These are phyloP conservation scores for Phytopythium cucurbitacearum DNA, from an alignment of 352 stramenopile genomes.

Conservation along the genomic window DNA sequence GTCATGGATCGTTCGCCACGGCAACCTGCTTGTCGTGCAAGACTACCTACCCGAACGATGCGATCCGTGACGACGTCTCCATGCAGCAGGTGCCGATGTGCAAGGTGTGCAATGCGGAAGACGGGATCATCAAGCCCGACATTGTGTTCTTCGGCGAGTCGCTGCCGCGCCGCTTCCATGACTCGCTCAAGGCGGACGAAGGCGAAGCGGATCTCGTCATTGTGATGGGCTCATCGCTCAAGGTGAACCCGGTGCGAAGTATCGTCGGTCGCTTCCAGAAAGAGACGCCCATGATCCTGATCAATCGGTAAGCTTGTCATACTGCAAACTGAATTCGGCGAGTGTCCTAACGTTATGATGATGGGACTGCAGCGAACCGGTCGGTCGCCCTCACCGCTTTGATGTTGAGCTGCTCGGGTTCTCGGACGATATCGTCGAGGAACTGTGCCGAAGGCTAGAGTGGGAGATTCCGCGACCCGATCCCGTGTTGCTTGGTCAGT, in stretches of 20 bases:
- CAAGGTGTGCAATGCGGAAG: constrained; percentile 46
- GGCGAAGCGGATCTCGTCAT: constrained; percentile 93
- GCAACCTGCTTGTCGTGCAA: constrained; percentile 92
- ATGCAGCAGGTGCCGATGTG: constrained; percentile 82
- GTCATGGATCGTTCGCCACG: constrained; percentile 92
- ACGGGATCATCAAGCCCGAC: constrained; percentile 96
- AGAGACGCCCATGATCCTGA: constrained; percentile 79
- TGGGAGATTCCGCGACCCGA: constrained; percentile 79
- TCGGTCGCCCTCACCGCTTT: constrained; percentile 79
- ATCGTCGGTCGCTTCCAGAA: constrained; percentile 84
- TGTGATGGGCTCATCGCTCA: constrained; percentile 98
- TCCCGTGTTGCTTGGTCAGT: constrained; percentile 58
- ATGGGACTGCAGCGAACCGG: constrained; percentile 45
- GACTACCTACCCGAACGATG: constrained; percentile 68
- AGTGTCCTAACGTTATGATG: background rate
- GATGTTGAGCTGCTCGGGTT: constrained; percentile 82
- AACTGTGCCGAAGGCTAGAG: constrained; percentile 66
- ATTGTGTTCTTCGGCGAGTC: constrained; percentile 99
- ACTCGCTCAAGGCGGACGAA: constrained; percentile 77
- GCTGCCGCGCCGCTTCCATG: constrained; percentile 87
- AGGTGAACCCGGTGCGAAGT: constrained; percentile 94
- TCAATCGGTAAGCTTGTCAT: constrained; percentile 47
- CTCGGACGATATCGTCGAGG: constrained; percentile 82
- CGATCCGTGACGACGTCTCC: constrained; percentile 82
- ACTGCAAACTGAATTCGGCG: background rate